Percentiles rank a stretch among this genome's conserved stretches.
Evolutionary conservation across 176 grass and related monocot genomes (phyloP).

Genomic region (Elymus sibiricus): DNA sequence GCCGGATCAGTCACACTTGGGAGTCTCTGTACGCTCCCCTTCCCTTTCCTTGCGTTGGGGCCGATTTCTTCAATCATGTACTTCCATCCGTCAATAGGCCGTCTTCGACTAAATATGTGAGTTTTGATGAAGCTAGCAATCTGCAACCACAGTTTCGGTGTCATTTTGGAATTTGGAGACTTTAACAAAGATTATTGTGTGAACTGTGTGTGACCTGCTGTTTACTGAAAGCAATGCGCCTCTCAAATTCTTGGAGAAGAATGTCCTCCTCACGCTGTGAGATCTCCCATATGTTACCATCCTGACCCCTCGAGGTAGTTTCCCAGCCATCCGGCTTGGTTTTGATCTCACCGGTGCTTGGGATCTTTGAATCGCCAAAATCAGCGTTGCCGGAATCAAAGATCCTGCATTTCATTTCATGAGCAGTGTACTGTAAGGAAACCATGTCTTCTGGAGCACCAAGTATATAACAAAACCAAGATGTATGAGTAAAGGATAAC

Average conservation of each 20-base stretch:
- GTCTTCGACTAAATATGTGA: too few species aligned
- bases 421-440: not conserved
- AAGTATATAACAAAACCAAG: slow-evolving; percentile 20
- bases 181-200: not conserved
- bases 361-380: slow-evolving; percentile 62
- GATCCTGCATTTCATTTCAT: slow-evolving; percentile 52
- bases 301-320: slow-evolving; percentile 65
- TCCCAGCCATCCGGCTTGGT: slow-evolving; percentile 95
- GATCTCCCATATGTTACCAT: slow-evolving; percentile 92
- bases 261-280: slow-evolving; percentile 90
- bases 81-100: too few species aligned
- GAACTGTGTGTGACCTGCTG: slow-evolving; percentile 52
- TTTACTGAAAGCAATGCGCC: slow-evolving; percentile 92
- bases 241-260: slow-evolving; percentile 97
- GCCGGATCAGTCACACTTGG: too few species aligned
- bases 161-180: too few species aligned
- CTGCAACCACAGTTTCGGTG: too few species aligned
- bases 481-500: not conserved
- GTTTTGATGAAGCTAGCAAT: too few species aligned
- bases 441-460: not conserved
- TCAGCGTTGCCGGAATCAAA: slow-evolving; percentile 81
- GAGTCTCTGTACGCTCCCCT: too few species aligned
- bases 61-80: too few species aligned
- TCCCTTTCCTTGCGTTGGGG: too few species aligned
- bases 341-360: slow-evolving; percentile 68